Evolutionary conservation across 2,329 filamentous ascomycete species (phyloP), one percentile per base, ranked within the genome.

Genomic region (Pyrenophora tritici-repentis): DNA sequence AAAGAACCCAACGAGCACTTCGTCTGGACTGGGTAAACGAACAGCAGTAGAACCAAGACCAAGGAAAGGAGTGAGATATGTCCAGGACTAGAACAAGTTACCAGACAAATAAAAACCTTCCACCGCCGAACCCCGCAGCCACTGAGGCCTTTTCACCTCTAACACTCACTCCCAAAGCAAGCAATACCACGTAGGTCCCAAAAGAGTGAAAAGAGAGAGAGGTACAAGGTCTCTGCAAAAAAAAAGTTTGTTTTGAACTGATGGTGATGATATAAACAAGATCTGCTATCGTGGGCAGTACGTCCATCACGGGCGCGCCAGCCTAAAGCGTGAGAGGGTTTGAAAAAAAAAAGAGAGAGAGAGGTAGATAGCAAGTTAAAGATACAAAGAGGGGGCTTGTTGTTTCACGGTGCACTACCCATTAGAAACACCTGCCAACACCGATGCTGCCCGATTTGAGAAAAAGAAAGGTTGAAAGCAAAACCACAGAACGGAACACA

Each of bases 371-470:
- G 29, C 16, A 34, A 34, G 6, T 24, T 9, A 47, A n/a, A 6
- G 14, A 13, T 39, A 14, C 18, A 24, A 14, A 44, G 35, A 16
- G 14, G 26, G 26, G 26, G 26, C 10, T 13, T 29, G 35, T 50
- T 53, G 58, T 68, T 65, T 67, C 66, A 60, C 59, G 63, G 66
- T 68, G 63, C 65, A 67, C 63, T 67, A 69, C 63, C 64, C 50
- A 63, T 56, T 42, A 62, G 62, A 63, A 70, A 71, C 64, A 62
- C 68, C 68, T 29, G 55, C 66, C 67, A 71, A 71, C 68, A 66
- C 69, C 69, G 26, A 61, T 67, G 68, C 67, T 70, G 47, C 43
- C 26, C 42, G 17, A 17, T 37, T 41, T 20, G 18, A 20, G 18
- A 20, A 20, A 20, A 20, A 5, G 18, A 20, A 20, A 20, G 18